These are phyloP conservation scores for Lachancea fermentati DNA, from an alignment of 805 yeast species.

Conservation along the genomic window DNA sequence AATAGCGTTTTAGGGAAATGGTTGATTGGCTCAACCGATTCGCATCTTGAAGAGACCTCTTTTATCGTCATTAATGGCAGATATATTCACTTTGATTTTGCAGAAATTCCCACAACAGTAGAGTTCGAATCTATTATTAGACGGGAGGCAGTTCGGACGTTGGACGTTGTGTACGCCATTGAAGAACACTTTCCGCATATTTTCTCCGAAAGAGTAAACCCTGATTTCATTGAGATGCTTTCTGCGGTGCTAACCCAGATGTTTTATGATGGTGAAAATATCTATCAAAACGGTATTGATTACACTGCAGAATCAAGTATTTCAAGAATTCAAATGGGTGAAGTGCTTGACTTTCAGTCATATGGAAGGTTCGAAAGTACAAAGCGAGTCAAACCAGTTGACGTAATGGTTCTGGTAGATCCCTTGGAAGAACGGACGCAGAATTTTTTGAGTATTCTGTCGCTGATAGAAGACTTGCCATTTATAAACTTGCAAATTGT, in stretches of 20 bases:
- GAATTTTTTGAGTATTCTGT: conserved; percentile 44
- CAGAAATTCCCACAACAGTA: conserved; percentile 17
- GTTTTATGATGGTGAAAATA: conserved; percentile 32
- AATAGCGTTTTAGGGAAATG: conserved; percentile 14
- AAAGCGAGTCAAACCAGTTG: conserved; percentile 37
- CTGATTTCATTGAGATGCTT: conserved; percentile 45
- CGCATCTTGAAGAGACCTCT: conserved; percentile 28
- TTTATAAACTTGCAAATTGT: conserved; percentile 50
- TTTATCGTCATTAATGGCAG: conserved; percentile 54
- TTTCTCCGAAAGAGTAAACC: conserved; percentile 15
- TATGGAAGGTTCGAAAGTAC: conserved; percentile 23
- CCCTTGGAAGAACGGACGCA: conserved; percentile 72
- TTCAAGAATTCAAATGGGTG: conserved; percentile 43
- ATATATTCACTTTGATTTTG: conserved; percentile 34
- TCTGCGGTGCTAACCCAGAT: conserved; percentile 41
- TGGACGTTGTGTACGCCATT: conserved; percentile 31
- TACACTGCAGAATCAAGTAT: conserved; percentile 37
- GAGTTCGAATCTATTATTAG: conserved; percentile 38
- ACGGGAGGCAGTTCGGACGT: conserved; percentile 44
- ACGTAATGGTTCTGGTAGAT: conserved; percentile 57
- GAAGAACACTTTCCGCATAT: conserved; percentile 18
- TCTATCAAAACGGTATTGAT: conserved; percentile 34
- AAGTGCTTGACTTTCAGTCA: conserved; percentile 14
- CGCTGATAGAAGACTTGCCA: conserved; percentile 39
- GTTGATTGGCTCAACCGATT: conserved; percentile 23